These are phyloP conservation scores for Gracilaria domingensis DNA, from an alignment of 23 red algal genomes.

Conservation along the genomic window DNA sequence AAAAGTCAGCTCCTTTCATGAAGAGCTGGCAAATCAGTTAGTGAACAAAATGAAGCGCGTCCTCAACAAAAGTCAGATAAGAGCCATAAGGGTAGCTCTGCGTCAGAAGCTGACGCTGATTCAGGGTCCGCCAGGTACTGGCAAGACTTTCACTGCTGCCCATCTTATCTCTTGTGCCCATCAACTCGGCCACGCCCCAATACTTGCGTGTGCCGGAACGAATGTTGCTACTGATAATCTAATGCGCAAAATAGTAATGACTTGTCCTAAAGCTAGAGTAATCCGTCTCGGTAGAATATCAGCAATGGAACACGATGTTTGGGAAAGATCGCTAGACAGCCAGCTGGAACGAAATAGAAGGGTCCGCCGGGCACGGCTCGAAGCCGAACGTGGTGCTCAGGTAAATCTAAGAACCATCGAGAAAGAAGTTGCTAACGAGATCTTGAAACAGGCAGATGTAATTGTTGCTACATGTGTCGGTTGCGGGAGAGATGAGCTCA, in stretches of 20 bases:
- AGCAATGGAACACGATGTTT: conserved; percentile 54
- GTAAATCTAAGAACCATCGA: conserved; percentile 26
- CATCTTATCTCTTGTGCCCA: conserved; percentile 30
- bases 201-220: conserved; percentile 57
- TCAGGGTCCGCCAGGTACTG: conserved; percentile 78
- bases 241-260: conserved; percentile 26
- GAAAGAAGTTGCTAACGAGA: background rate
- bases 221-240: conserved; percentile 71
- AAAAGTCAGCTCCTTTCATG: conserved; percentile 1
- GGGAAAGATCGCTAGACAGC: conserved; percentile 45
- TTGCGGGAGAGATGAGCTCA: conserved; percentile 43
- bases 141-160: conserved; percentile 55
- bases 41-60: background rate
- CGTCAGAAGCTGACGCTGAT: conserved; percentile 40
- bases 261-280: background rate
- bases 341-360: conserved; percentile 17
- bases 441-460: conserved; percentile 52
- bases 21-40: background rate
- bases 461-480: conserved; percentile 77
- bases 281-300: conserved; percentile 55
- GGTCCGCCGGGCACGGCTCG: conserved; percentile 30
- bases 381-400: background rate
- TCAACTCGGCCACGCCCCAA: conserved; percentile 7
- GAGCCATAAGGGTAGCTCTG: conserved; percentile 29
- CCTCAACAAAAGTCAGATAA: conserved; percentile 33